Evolutionary conservation across 2,329 filamentous ascomycete genomes (phyloP).

Genomic region (Ophiostoma sp.): DNA sequence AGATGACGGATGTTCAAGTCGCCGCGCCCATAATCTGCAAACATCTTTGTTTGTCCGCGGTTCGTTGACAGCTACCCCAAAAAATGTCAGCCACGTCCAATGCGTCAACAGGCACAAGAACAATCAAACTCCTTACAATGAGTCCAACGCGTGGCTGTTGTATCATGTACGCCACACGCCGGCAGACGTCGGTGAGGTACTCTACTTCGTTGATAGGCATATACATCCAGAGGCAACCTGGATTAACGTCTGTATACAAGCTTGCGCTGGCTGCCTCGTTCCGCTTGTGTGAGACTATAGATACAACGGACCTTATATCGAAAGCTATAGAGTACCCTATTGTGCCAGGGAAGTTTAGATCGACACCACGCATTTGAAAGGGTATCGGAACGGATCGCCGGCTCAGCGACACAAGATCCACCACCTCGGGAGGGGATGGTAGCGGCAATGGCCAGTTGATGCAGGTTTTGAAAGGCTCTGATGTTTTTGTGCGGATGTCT

Average conservation of each 20-base stretch:
- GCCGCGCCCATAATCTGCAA: not conserved
- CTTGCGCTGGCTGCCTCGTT: not conserved
- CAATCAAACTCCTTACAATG: not conserved
- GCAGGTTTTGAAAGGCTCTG: not conserved
- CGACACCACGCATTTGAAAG: not conserved
- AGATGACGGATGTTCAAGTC: not conserved
- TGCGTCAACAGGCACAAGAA: not conserved
- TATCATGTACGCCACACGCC: not conserved
- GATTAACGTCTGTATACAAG: not conserved
- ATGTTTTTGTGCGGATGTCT: not conserved
- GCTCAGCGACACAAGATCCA: not conserved
- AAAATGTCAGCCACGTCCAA: not conserved
- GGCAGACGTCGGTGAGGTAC: not conserved
- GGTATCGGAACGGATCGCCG: not conserved
- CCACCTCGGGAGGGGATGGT: not conserved
- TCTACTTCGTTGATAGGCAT: slow-evolving; percentile 9
- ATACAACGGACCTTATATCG: not conserved
- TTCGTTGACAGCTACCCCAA: not conserved
- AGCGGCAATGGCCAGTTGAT: slow-evolving; percentile 7
- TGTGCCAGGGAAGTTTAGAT: not conserved
- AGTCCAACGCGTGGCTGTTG: not conserved
- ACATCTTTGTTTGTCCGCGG: slow-evolving; percentile 1
- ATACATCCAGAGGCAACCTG: not conserved
- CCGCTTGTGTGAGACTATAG: not conserved
- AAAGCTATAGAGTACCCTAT: not conserved